These are phyloP conservation scores for Umbelopsis sp. DNA, from an alignment of 192 early-diverging fungal species.

Conservation along the genomic window DNA sequence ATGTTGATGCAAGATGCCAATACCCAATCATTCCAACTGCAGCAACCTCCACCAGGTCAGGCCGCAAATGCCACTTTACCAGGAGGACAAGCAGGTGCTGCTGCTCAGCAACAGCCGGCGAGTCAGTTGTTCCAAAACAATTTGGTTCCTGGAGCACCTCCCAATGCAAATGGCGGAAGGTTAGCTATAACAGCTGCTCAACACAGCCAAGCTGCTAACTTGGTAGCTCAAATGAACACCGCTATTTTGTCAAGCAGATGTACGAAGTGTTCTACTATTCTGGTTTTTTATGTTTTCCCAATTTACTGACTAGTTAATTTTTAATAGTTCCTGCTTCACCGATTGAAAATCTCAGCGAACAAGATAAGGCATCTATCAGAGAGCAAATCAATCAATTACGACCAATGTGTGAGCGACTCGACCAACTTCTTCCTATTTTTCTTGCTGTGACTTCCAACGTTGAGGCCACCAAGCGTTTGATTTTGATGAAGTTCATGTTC, in stretches of 20 bases:
- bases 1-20: slow-evolving; percentile 7
- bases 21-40: slow-evolving; percentile 15
- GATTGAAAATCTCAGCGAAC: slow-evolving; percentile 36
- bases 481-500: slow-evolving; percentile 59
- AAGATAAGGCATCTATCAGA: slow-evolving; percentile 49
- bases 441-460: slow-evolving; percentile 47
- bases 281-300: too few species aligned
- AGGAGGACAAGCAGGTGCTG: slow-evolving; percentile 15
- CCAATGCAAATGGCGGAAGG: neutral
- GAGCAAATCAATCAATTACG: slow-evolving; percentile 43
- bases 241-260: slow-evolving; percentile 12
- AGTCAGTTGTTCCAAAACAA: slow-evolving; percentile 1
- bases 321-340: slow-evolving; percentile 31
- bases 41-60: slow-evolving; percentile 13
- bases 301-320: too few species aligned
- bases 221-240: slow-evolving; percentile 11
- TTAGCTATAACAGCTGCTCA: slow-evolving; percentile 15
- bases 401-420: slow-evolving; percentile 49
- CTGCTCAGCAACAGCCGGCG: slow-evolving; percentile 3
- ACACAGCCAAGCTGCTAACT: slow-evolving; percentile 25
- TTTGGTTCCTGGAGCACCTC: neutral
- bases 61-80: neutral
- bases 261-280: neutral
- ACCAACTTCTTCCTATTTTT: slow-evolving; percentile 52
- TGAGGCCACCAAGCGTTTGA: slow-evolving; percentile 51